Evolutionary conservation across 1,284 basidiomycete genomes (phyloP).

Genomic region (Xerocomus tenax): DNA sequence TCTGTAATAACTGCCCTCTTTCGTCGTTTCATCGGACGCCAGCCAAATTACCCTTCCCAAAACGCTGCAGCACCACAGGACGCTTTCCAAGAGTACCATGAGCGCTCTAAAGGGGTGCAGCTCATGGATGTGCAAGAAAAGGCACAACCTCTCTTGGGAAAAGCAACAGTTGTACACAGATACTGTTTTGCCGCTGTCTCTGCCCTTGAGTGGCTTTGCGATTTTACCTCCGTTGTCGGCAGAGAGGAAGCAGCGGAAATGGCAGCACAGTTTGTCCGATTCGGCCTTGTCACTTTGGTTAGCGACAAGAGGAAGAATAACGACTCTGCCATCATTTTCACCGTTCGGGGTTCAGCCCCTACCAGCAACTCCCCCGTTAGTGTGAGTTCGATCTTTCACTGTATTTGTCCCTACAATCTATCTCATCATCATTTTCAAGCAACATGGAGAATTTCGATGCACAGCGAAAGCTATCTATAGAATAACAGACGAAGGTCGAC

Average conservation of each 20-base stretch:
- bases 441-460: conserved; percentile 90
- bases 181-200: conserved; percentile 80
- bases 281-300: conserved; percentile 82
- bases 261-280: conserved; percentile 93
- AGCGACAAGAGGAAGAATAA: conserved; percentile 82
- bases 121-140: conserved; percentile 63
- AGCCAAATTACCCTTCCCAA: conserved; percentile 65
- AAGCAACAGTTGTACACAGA: conserved; percentile 46
- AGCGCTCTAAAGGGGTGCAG: conserved; percentile 70
- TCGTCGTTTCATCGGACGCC: conserved; percentile 84
- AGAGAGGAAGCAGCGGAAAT: conserved; percentile 96
- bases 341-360: conserved; percentile 73
- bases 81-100: conserved; percentile 66
- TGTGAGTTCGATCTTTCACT: conserved; percentile 38
- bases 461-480: conserved; percentile 91
- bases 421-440: conserved; percentile 36
- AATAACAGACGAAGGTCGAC: conserved; percentile 84
- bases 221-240: conserved; percentile 93
- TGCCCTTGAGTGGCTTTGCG: conserved; percentile 93
- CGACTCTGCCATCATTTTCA: conserved; percentile 83
- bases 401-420: conserved; percentile 12
- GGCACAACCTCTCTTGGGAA: conserved; percentile 44
- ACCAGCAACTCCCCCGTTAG: conserved; percentile 64
- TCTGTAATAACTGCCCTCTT: conserved; percentile 92
- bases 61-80: conserved; percentile 45